Base-by-base conservation (phyloP, 768 basidiomycete genomes). In the Clavaria fumosa region DNA sequence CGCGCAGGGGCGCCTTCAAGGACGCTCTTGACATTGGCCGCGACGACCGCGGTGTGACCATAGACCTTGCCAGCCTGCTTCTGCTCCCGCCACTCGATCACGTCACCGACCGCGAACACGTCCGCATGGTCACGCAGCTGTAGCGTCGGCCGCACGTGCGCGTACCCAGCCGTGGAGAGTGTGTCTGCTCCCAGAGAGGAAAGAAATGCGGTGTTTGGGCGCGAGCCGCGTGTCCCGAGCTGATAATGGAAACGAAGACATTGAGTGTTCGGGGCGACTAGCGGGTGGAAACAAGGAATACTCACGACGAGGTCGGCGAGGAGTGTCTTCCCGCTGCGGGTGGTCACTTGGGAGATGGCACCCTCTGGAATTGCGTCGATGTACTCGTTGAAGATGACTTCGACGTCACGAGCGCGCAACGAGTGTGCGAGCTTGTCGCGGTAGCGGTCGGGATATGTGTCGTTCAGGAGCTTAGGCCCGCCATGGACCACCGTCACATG, bases 51-150 rank as follows among this genome's bases (percentile, higher is more conserved):
- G 0, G 58, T 63, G 43, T 81, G 79, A 4, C 46, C 47, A 1
- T 33, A 17, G 1, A 57, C 58, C 50, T 80, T 78, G 11, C 42
- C 51, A 3, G 54, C 51, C 34, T 64, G 75, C 46, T 78, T 79
- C 52, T 78, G 70, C 51, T 79, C 79, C 1, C 54, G 39, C 60
- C 67, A 72, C 26, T 75, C 71, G 42, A 74, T 66, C 41, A 75
- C 62, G 47, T 83, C 79, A 1, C 79, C 79, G 2, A 56, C 61
- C 0, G 78, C 81, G 40, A 75, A 80, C 10, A 82, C 67, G 41
- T 62, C 61, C 0, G 69, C 56, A 50, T 75, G 55, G 0, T 53
- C 55, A 5, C 45, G 47, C 2, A 82, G 52, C 46, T 78, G 75
- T 27, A 82, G 60, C 1, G 74, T 77, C 3, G 72, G 62, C 18